Percentiles rank a stretch among this genome's conserved stretches.
phyloP scores from a whole-genome alignment of 306 rosid species.

The Trifolium dubium region DNA sequence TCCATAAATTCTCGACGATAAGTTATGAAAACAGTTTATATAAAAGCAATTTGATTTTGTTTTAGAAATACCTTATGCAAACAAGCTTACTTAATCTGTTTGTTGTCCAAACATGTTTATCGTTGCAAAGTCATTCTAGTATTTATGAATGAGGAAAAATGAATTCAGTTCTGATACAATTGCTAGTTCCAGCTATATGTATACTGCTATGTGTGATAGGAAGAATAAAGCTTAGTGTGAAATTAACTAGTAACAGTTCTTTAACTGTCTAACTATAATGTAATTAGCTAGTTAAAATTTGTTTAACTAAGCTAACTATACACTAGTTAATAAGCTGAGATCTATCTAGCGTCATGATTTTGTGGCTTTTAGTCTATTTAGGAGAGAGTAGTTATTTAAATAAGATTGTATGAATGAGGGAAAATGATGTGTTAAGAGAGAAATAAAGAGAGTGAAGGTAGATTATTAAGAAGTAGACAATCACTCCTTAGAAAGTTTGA shows the following conservation, averaged over 20 bases:
- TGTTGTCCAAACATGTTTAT: not conserved
- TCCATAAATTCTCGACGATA: not conserved
- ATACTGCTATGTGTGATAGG: no score
- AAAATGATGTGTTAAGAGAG: not conserved
- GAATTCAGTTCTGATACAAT: no score
- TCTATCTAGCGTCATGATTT: not conserved
- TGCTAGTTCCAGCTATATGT: no score
- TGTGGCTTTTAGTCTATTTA: not conserved
- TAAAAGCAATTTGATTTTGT: not conserved
- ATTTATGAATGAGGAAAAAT: no score
- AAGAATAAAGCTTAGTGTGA: no score
- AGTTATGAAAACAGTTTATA: not conserved
- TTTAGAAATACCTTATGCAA: not conserved
- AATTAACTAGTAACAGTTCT: no score
- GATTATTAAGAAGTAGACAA: not conserved
- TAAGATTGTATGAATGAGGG: not conserved
- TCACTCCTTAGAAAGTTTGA: not conserved
- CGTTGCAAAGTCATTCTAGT: no score
- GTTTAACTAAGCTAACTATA: no score
- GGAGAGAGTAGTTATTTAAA: not conserved
- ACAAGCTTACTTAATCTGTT: not conserved
- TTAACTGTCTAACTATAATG: no score
- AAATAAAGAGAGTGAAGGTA: not conserved
- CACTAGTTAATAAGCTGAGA: no score
- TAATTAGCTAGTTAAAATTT: no score